Base-by-base conservation (phyloP, 805 yeast species). In the Lachancea dasiensis region DNA sequence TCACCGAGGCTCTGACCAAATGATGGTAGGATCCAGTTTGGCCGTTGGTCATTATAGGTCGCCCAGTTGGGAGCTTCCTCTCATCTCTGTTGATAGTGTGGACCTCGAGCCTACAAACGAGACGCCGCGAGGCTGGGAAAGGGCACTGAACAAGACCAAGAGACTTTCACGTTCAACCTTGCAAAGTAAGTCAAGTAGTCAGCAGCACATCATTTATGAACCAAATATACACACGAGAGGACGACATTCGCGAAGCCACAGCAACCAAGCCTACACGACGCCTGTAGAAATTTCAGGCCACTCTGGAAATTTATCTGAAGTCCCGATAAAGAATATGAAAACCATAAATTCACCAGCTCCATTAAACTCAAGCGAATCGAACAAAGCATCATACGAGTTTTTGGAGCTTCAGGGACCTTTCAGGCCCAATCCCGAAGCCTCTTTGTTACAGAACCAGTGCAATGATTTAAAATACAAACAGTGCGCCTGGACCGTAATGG, bases 401-500 rank as follows among this genome's bases (percentile, higher is more conserved):
- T 17, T 37, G 28, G 37, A 38, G 30, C 30, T 33, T 22, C 26
- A 28, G 11, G 20, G 20, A 14, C 28, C 29, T 5, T 11, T 27
- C 7, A 6, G 20, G 24, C 27, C 8, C n/a, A 13, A 19, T 5
- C 26, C 14, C 14, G 14, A 38, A 17, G 31, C 17, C 8, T 18
- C 41, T 18, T 5, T 27, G 6, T 21, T 55, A 21, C 50, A 50
- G 29, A 49, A 45, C 34, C 50, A 55, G 40, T 52, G 52, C 52
- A 43, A 43, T 6, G 54, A 49, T 25, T 47, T 54, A 2, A 45
- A 51, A 9, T 57, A 52, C 34, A 43, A 57, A 11, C 38, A 38
- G 27, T 47, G 54, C 22, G 49, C 61, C 0, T 40, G 54, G 22
- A 34, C 45, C 5, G 44, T 57, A 11, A 48, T 59, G 52, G 42